Percentiles rank a stretch among this genome's conserved stretches.
These are phyloP conservation scores for Penicillium palitans DNA, from an alignment of 2,329 filamentous ascomycete genomes.

Conservation along the genomic window DNA sequence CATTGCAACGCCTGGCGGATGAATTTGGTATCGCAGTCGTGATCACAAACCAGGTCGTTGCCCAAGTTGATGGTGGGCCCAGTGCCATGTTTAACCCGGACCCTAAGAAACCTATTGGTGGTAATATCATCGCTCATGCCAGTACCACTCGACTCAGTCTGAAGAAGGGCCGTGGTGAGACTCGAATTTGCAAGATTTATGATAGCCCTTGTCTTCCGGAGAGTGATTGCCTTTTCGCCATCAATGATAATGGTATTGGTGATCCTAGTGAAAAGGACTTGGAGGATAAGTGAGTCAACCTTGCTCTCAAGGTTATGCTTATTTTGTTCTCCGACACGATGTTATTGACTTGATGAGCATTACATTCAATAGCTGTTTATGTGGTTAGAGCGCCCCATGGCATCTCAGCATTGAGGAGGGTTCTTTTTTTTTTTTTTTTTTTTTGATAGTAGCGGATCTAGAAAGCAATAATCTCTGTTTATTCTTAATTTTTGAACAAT, in stretches of 20 bases:
- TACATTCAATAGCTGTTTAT: conserved; percentile 8
- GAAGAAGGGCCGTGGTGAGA: conserved; percentile 94
- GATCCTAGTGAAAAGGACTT: conserved; percentile 94
- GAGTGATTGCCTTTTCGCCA: conserved; percentile 94
- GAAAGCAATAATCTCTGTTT: not conserved
- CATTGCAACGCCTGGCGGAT: conserved; percentile 55
- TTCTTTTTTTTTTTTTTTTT: not conserved
- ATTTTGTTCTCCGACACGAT: conserved; percentile 24
- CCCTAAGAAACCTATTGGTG: conserved; percentile 97
- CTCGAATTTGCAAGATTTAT: conserved; percentile 97
- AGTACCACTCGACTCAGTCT: conserved; percentile 91
- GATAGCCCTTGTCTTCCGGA: conserved; percentile 96
- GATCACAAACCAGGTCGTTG: conserved; percentile 98
- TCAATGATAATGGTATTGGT: conserved; percentile 94
- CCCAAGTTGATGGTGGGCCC: conserved; percentile 94
- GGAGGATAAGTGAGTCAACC: conserved; percentile 67
- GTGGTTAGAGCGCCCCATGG: conserved; percentile 1
- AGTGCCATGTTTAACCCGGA: conserved; percentile 99
- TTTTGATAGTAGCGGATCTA: not conserved
- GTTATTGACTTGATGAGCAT: conserved; percentile 26
- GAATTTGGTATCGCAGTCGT: conserved; percentile 96
- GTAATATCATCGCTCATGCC: conserved; percentile 97
- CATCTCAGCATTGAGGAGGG: conserved; percentile 1
- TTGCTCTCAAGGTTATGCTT: conserved; percentile 2
- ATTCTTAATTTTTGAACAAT: not conserved